A percentile compares a stretch with the other conserved stretches of the same genome.
phyloP scores from a whole-genome alignment of 177 flowering plant genomes.

The Tripterygium wilfordii region DNA sequence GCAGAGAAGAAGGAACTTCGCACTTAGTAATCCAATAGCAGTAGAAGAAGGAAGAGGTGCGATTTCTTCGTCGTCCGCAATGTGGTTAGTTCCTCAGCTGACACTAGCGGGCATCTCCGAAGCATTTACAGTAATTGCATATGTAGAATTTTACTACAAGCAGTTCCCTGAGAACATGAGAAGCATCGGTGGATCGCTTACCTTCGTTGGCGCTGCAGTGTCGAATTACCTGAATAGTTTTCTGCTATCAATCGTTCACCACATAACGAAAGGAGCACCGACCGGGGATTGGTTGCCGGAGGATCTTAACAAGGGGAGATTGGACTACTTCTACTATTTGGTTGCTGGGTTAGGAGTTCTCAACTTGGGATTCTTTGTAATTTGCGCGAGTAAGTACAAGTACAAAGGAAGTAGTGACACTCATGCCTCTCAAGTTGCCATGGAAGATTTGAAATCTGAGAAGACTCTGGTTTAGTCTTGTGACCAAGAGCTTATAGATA shows the following conservation, averaged over 20 bases:
- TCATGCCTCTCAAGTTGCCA: slow-evolving; percentile 8
- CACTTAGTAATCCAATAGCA: slow-evolving; percentile 29
- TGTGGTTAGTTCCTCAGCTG: slow-evolving; percentile 62
- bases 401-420: slow-evolving; percentile 39
- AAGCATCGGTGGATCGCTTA: slow-evolving; percentile 36
- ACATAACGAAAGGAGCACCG: slow-evolving; percentile 11
- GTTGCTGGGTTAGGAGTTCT: slow-evolving; percentile 35
- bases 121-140: slow-evolving; percentile 49
- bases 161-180: slow-evolving; percentile 90
- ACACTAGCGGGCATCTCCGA: slow-evolving; percentile 50
- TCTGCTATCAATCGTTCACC: slow-evolving; percentile 29
- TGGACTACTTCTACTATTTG: slow-evolving; percentile 59
- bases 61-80: slow-evolving; percentile 46
- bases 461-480: slow-evolving; percentile 20
- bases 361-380: slow-evolving; percentile 52
- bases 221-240: slow-evolving; percentile 37
- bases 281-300: slow-evolving; percentile 60
- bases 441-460: slow-evolving; percentile 10
- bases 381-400: slow-evolving; percentile 56
- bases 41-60: slow-evolving; percentile 37
- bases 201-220: slow-evolving; percentile 21
- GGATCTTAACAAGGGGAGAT: slow-evolving; percentile 64
- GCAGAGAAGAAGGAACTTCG: slow-evolving; percentile 32
- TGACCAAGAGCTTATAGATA: too few species aligned
- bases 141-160: slow-evolving; percentile 75